Evolutionary conservation across 208 protist genomes (phyloP).

Genomic region (Trypanosoma rangeli): DNA sequence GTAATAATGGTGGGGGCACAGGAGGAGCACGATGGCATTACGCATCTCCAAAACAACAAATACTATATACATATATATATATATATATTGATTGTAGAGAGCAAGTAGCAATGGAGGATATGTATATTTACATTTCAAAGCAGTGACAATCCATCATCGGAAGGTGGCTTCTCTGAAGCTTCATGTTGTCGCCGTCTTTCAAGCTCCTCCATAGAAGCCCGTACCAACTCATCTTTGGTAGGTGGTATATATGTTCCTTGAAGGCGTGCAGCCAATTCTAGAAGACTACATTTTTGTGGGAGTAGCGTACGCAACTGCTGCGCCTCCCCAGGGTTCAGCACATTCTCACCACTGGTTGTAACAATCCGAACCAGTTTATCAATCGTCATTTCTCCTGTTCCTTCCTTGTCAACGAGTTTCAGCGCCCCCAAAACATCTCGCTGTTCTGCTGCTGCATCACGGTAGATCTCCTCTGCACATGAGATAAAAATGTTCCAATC

Average conservation of each 20-base stretch:
- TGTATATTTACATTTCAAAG: constrained; percentile 24
- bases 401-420: constrained; percentile 47
- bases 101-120: neutral
- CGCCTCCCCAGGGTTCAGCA: constrained; percentile 77
- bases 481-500: constrained; percentile 93
- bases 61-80: neutral
- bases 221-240: constrained; percentile 73
- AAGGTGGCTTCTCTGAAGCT: constrained; percentile 35
- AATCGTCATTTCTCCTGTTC: constrained; percentile 36
- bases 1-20: neutral
- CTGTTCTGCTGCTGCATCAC: constrained; percentile 71
- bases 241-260: constrained; percentile 82
- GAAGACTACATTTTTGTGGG: constrained; percentile 43
- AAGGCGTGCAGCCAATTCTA: constrained; percentile 77
- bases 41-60: neutral
- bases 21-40: neutral
- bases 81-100: neutral
- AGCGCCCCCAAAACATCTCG: constrained; percentile 59
- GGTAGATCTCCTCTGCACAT: constrained; percentile 81
- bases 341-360: constrained; percentile 79
- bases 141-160: constrained; percentile 25
- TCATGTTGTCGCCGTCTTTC: constrained; percentile 50
- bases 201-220: constrained; percentile 37
- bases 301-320: constrained; percentile 57
- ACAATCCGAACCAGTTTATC: constrained; percentile 63